Percentiles rank a stretch among this genome's conserved stretches.
phyloP scores from a whole-genome alignment of 73 alveolate species.

The Blepharisma stoltei region DNA sequence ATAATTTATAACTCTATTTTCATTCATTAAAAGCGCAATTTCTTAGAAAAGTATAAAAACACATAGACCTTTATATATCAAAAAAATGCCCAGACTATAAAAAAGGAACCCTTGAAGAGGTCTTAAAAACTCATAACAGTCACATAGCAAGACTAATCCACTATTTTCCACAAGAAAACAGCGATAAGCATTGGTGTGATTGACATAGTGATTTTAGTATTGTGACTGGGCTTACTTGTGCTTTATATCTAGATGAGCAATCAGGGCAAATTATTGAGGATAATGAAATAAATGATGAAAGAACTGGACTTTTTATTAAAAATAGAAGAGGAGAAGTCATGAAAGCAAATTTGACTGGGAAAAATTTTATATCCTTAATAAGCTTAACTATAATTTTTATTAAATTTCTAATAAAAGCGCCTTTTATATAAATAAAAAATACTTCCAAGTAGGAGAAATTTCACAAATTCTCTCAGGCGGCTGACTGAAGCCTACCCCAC shows the following conservation, averaged over 20 bases:
- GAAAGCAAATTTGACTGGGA: neutral
- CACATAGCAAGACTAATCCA: neutral
- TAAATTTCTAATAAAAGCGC: too few relatives aligned
- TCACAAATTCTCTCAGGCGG: constrained; percentile 1
- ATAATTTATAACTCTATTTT: too few relatives aligned
- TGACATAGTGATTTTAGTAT: neutral
- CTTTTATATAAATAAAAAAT: too few relatives aligned
- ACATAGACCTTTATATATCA: too few relatives aligned
- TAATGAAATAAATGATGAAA: neutral
- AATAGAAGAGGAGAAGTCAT: neutral
- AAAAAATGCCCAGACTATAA: neutral
- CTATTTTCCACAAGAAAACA: neutral
- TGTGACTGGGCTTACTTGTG: neutral
- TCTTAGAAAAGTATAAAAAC: too few relatives aligned
- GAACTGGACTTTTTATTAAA: neutral
- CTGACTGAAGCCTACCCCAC: neutral
- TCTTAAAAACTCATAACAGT: neutral
- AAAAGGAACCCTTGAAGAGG: neutral
- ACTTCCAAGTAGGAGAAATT: neutral
- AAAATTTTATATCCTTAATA: too few relatives aligned
- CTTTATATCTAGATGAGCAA: neutral
- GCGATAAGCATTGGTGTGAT: neutral
- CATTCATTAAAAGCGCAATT: too few relatives aligned
- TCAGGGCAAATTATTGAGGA: neutral
- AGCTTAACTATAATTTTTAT: too few relatives aligned